These are phyloP conservation scores for Fusarium succisae DNA, from an alignment of 2,329 filamentous ascomycete genomes.

Conservation along the genomic window DNA sequence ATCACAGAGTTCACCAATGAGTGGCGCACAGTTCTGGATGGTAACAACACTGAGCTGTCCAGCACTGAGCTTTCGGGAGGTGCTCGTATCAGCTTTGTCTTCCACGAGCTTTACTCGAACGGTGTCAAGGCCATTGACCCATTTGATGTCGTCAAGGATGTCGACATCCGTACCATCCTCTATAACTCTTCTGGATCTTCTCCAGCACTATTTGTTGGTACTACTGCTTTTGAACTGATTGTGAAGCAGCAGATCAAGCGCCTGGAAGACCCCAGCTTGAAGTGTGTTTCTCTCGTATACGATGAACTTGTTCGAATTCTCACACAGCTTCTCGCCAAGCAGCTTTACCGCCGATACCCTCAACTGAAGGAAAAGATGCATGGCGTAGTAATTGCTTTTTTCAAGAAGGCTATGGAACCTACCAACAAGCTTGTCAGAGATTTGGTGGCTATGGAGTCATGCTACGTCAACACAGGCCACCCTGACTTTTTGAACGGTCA, in stretches of 20 bases:
- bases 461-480: conserved; percentile 98
- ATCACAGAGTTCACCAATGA: conserved; percentile 99
- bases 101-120: conserved; percentile 98
- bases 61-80: conserved; percentile 94
- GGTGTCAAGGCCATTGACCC: conserved; percentile 98
- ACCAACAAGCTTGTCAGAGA: conserved; percentile 97
- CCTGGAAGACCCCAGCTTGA: conserved; percentile 93
- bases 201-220: conserved; percentile 95
- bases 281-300: conserved; percentile 97
- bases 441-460: conserved; percentile 93
- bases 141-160: conserved; percentile 96
- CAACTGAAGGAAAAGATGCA: conserved; percentile 96
- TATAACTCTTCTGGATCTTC: conserved; percentile 99
- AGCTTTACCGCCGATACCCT: conserved; percentile 93
- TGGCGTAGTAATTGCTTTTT: conserved; percentile 88
- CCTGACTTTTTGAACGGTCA: conserved; percentile 98
- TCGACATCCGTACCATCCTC: conserved; percentile 94
- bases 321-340: conserved; percentile 86
- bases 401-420: conserved; percentile 98
- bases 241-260: conserved; percentile 99
- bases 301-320: conserved; percentile 97
- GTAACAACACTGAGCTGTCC: conserved; percentile 95
- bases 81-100: conserved; percentile 98
- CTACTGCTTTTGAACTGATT: conserved; percentile 97
- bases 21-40: conserved; percentile 94